Percentiles rank a stretch among this genome's conserved stretches.
Conservation (phyloP, 2,329 filamentous ascomycete genomes). For the Malbranchea zuffiana region DNA sequence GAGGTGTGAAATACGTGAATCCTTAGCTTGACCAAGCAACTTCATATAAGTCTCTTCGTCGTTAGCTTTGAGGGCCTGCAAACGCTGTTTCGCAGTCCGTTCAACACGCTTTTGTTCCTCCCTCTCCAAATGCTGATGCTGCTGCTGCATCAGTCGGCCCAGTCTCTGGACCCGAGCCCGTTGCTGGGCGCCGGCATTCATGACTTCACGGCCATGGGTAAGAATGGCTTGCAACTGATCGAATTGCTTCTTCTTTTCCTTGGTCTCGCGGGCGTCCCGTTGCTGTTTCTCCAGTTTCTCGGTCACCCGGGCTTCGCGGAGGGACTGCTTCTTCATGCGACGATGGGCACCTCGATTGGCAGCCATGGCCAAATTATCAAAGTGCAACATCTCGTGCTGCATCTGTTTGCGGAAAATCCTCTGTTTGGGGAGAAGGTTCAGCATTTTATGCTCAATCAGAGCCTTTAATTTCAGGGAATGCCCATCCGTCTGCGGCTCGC, state of each 20-base stretch:
- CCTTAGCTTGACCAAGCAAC: conserved; percentile 93
- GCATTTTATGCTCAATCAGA: conserved; percentile 88
- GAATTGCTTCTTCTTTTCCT: conserved; percentile 93
- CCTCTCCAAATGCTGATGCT: conserved; percentile 95
- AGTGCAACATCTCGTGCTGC: conserved; percentile 83
- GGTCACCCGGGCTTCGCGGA: conserved; percentile 89
- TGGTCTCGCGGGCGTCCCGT: conserved; percentile 84
- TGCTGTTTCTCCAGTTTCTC: conserved; percentile 99
- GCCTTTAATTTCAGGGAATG: conserved; percentile 78
- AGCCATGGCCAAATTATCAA: conserved; percentile 93
- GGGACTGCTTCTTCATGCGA: conserved; percentile 91
- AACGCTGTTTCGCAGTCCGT: conserved; percentile 96
- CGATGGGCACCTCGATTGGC: conserved; percentile 85
- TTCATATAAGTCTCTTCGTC: conserved; percentile 99
- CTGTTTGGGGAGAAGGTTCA: conserved; percentile 81
- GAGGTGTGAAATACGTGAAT: conserved; percentile 96
- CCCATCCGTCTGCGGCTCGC: conserved; percentile 56
- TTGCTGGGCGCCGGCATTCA: conserved; percentile 54
- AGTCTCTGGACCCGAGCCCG: conserved; percentile 72
- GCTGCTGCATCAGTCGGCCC: conserved; percentile 74
- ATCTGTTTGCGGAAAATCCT: conserved; percentile 75
- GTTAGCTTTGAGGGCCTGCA: conserved; percentile 96
- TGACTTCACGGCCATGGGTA: conserved; percentile 68
- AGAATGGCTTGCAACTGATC: conserved; percentile 85
- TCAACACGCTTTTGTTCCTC: conserved; percentile 98